Percentiles rank a stretch among this genome's conserved stretches.
These are phyloP conservation scores for Psophocarpus tetragonolobus DNA, from an alignment of 306 rosid genomes.

Conservation along the genomic window DNA sequence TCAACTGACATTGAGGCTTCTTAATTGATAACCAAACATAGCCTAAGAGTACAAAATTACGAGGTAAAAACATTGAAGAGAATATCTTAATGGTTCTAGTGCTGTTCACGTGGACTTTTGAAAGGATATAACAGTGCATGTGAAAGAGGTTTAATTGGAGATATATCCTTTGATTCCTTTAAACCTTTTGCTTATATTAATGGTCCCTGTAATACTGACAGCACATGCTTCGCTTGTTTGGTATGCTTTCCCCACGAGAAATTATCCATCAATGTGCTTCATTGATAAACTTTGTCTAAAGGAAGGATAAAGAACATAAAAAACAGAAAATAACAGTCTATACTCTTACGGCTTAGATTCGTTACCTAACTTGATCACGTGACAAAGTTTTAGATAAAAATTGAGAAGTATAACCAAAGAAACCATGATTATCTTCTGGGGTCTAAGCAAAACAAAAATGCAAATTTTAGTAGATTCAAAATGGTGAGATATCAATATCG, in stretches of 20 bases:
- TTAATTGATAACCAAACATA: background rate
- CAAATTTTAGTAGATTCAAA: background rate
- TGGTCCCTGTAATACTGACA: conserved; percentile 15
- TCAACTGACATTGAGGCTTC: background rate
- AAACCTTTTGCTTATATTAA: conserved; percentile 21
- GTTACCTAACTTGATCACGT: background rate
- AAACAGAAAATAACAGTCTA: background rate
- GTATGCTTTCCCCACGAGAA: background rate
- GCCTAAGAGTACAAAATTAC: background rate
- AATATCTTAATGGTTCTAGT: background rate
- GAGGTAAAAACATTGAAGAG: background rate
- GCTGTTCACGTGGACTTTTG: conserved; percentile 42
- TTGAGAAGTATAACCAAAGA: background rate
- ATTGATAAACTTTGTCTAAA: background rate
- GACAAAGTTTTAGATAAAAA: background rate
- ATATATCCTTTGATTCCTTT: conserved; percentile 18
- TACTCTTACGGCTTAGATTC: background rate
- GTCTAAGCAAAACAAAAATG: background rate
- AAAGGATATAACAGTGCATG: conserved; percentile 28
- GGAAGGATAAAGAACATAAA: background rate
- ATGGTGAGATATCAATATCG: background rate
- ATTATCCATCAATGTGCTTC: conserved; percentile 17
- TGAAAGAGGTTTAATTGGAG: conserved; percentile 38
- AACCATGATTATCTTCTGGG: background rate
- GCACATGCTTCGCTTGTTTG: conserved; percentile 38